phyloP scores from a whole-genome alignment of 805 yeast species.

The Metschnikowia drakensbergensis region DNA sequence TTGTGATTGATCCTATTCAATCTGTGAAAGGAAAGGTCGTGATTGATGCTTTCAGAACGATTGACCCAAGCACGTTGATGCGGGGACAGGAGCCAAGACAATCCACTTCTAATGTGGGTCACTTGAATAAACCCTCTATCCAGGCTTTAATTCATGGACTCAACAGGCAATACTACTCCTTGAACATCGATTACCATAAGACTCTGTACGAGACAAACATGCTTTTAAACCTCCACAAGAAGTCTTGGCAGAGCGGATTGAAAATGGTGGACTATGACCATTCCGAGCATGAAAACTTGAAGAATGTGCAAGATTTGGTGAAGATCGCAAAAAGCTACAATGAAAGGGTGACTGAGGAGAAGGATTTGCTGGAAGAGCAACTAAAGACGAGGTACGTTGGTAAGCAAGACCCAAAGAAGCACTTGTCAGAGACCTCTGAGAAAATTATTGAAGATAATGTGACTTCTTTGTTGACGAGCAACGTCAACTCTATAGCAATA shows the following conservation, averaged over 20 bases:
- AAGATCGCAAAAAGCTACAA: conserved; percentile 87
- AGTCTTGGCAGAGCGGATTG: conserved; percentile 93
- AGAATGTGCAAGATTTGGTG: conserved; percentile 73
- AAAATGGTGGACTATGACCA: conserved; percentile 71
- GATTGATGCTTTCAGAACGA: conserved; percentile 95
- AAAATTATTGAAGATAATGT: conserved; percentile 84
- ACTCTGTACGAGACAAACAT: conserved; percentile 89
- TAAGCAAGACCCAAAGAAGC: conserved; percentile 98
- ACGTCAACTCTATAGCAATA: conserved; percentile 86
- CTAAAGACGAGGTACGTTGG: conserved; percentile 96
- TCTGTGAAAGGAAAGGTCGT: conserved; percentile 98
- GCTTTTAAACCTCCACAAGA: conserved; percentile 91
- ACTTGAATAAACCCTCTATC: conserved; percentile 91
- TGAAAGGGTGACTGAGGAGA: conserved; percentile 87
- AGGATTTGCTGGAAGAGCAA: conserved; percentile 81
- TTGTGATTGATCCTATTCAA: conserved; percentile 97
- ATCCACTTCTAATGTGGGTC: conserved; percentile 93
- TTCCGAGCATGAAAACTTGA: conserved; percentile 71
- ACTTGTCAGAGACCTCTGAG: conserved; percentile 85
- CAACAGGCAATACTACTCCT: conserved; percentile 93
- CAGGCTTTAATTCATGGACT: conserved; percentile 96
- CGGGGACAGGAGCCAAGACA: conserved; percentile 98
- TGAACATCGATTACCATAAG: conserved; percentile 91
- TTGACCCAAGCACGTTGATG: conserved; percentile 83
- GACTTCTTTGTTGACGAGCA: conserved; percentile 80